Evolutionary conservation across 352 stramenopile genomes (phyloP).

Genomic region (Phytophthora pluvialis): DNA sequence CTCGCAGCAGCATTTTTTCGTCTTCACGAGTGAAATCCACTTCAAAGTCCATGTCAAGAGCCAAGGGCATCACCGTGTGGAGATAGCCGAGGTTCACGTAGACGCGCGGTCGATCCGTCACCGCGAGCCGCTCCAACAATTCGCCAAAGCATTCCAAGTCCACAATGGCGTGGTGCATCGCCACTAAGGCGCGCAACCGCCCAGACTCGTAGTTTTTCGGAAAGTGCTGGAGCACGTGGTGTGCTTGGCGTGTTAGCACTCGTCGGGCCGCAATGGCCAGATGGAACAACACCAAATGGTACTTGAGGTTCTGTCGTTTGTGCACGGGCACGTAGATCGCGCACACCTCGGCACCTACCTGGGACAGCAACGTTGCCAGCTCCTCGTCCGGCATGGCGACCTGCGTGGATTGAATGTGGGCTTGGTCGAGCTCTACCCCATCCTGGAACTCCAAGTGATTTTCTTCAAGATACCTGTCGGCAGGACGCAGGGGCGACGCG

Average conservation of each 20-base stretch:
- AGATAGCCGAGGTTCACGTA: slow-evolving; percentile 65
- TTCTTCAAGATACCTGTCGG: slow-evolving; percentile 48
- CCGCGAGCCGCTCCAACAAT: slow-evolving; percentile 57
- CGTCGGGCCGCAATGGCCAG: slow-evolving; percentile 57
- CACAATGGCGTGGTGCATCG: slow-evolving; percentile 65
- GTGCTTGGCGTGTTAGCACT: slow-evolving; percentile 51
- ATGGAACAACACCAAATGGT: slow-evolving; percentile 74
- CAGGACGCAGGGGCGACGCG: slow-evolving; percentile 58
- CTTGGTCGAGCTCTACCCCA: slow-evolving; percentile 16
- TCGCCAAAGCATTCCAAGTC: slow-evolving; percentile 71
- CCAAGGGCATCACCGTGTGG: slow-evolving; percentile 63
- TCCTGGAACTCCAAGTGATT: slow-evolving; percentile 18
- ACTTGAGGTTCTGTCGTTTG: slow-evolving; percentile 76
- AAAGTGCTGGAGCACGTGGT: slow-evolving; percentile 74
- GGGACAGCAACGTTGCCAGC: slow-evolving; percentile 44
- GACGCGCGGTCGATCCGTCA: slow-evolving; percentile 47
- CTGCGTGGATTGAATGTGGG: slow-evolving; percentile 4
- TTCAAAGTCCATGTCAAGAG: slow-evolving; percentile 74
- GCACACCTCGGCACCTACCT: slow-evolving; percentile 70
- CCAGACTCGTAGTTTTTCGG: slow-evolving; percentile 71
- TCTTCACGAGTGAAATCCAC: slow-evolving; percentile 73
- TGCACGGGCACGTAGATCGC: slow-evolving; percentile 76
- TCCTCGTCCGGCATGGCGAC: slow-evolving; percentile 46
- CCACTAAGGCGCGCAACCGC: slow-evolving; percentile 55
- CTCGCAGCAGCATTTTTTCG: slow-evolving; percentile 65